Evolutionary conservation across 495 filamentous ascomycete species (phyloP).

Genomic region (Aspergillus taichungensis): DNA sequence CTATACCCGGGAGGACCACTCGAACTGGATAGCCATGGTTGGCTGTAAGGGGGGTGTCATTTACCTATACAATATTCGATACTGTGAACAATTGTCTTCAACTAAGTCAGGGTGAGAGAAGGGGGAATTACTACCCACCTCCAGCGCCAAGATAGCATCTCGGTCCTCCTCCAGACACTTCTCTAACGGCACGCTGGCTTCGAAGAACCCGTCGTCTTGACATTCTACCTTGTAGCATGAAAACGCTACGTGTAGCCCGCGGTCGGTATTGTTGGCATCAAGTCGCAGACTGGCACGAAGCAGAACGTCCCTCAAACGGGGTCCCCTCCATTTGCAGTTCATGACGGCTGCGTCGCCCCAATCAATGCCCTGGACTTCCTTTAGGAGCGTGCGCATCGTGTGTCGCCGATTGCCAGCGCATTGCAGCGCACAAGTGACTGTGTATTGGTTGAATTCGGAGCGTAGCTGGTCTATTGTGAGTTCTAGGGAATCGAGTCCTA

Average conservation of each 20-base stretch:
- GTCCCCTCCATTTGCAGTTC: conserved; percentile 53
- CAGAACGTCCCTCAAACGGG: conserved; percentile 46
- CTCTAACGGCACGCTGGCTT: conserved; percentile 40
- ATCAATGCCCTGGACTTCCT: conserved; percentile 54
- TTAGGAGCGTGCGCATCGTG: conserved; percentile 53
- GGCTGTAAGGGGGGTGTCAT: conserved; percentile 43
- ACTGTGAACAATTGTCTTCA: too few relatives aligned
- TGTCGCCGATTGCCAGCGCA: conserved; percentile 58
- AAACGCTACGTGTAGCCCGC: conserved; percentile 42
- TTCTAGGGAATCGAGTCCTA: conserved; percentile 19
- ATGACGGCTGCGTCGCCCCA: conserved; percentile 57
- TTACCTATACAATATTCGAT: too few relatives aligned
- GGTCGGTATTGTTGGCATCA: not conserved
- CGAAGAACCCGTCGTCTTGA: conserved; percentile 50
- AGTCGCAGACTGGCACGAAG: conserved; percentile 18
- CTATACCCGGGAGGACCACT: conserved; percentile 51
- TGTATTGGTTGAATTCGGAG: conserved; percentile 41
- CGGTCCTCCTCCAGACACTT: conserved; percentile 37
- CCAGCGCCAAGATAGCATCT: conserved; percentile 10
- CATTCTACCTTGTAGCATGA: conserved; percentile 40
- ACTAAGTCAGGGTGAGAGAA: not conserved
- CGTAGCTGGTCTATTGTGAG: conserved; percentile 31
- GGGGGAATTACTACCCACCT: conserved; percentile 21
- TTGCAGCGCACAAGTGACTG: conserved; percentile 47
- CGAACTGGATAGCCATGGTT: conserved; percentile 55